These are phyloP conservation scores for Dipteronia sinensis DNA, from an alignment of 345 rosid genomes.

Conservation along the genomic window DNA sequence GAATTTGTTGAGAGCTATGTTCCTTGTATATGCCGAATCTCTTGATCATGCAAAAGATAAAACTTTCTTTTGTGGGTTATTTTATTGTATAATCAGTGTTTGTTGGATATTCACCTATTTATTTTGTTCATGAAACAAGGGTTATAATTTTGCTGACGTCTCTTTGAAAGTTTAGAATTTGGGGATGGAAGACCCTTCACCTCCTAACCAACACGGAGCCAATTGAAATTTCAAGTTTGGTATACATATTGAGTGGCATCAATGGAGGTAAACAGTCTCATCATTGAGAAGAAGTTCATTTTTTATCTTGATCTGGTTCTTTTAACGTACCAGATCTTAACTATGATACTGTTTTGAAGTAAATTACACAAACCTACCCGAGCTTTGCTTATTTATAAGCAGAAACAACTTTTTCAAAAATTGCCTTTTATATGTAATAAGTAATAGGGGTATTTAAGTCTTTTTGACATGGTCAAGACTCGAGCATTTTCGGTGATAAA, in stretches of 20 bases:
- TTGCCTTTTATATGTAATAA: too few species aligned
- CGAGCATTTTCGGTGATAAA: too few species aligned
- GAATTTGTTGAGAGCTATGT: neutral
- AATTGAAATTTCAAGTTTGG: too few species aligned
- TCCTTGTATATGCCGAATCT: slow-evolving; percentile 4
- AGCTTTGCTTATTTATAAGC: too few species aligned
- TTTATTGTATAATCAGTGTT: neutral
- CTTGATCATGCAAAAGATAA: neutral
- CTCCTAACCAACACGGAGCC: neutral
- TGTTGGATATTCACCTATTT: neutral
- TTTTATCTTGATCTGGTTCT: too few species aligned
- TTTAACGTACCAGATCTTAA: too few species aligned
- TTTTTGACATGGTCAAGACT: too few species aligned
- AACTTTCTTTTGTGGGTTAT: neutral
- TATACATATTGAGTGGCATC: neutral
- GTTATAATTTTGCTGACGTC: neutral
- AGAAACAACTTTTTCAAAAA: too few species aligned
- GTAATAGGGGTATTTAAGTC: too few species aligned
- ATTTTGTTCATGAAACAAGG: neutral
- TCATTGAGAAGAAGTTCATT: neutral
- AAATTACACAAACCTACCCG: too few species aligned
- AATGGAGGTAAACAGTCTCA: neutral
- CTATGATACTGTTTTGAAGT: too few species aligned
- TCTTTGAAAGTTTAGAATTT: neutral
- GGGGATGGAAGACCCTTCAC: neutral